These are phyloP conservation scores for Tuber aestivum DNA, from an alignment of 495 filamentous ascomycete genomes.

Conservation along the genomic window DNA sequence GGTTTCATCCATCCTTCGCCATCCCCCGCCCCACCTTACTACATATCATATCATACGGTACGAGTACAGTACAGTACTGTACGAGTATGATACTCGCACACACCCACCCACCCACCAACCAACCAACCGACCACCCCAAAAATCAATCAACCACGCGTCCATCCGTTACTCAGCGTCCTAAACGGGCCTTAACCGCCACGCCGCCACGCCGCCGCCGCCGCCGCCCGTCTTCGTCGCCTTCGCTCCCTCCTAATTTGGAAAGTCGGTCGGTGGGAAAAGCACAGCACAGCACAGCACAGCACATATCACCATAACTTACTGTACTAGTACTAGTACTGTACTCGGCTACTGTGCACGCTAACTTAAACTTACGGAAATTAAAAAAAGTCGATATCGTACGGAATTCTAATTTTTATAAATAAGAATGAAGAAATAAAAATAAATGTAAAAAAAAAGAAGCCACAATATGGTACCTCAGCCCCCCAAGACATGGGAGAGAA, in stretches of 20 bases:
- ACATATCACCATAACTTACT: no score
- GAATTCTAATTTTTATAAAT: neutral
- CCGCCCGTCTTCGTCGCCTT: neutral
- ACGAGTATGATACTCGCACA: no score
- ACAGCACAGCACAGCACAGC: neutral
- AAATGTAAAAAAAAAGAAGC: neutral
- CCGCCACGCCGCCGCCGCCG: no score
- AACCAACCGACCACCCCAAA: no score
- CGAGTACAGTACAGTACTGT: no score
- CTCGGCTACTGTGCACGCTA: no score
- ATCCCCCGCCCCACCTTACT: no score
- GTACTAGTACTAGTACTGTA: no score
- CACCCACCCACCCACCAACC: no score
- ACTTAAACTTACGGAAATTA: neutral
- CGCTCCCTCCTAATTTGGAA: neutral
- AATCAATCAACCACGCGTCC: neutral
- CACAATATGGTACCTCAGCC: neutral
- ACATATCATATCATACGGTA: no score
- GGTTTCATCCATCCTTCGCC: neutral
- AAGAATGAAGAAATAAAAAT: neutral
- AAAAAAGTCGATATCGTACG: neutral
- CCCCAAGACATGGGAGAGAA: neutral
- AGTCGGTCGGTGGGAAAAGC: no score
- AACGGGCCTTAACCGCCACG: neutral
- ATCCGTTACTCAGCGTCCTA: neutral